Evolutionary conservation across 176 grass and related monocot species (phyloP), one percentile per base, ranked within the genome.

Genomic region (Hsuehochloa calcarea): DNA sequence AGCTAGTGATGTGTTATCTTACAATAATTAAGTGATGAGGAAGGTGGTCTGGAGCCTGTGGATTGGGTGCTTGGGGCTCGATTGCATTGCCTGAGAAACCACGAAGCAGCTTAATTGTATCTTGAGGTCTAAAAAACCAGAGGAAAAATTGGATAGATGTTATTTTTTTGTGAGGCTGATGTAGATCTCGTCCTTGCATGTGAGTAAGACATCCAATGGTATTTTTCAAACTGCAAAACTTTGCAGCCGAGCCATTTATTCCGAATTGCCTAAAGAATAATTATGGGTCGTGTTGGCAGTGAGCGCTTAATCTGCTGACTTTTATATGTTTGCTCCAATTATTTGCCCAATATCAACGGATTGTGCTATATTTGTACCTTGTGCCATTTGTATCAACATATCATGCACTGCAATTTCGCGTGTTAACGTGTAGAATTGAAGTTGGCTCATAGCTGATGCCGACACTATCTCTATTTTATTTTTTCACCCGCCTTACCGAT

Each of bases 51-150:
- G 84, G 80, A 92, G 90, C 12, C 65, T 92, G 84, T 94, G 90
- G 84, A 82, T 83, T 83, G 92, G 90, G 43, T 94, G 92, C 81
- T 51, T 94, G 58, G 92, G 92, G 23, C 84, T 94, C 5, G 83
- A 92, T 22, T 94, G 92, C 85, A 49, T 94, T 45, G 89, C 77
- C 39, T 89, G 77, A 89, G 45, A 73, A 47, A 62, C 19, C 35
- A 69, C 51, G 79, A 39, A 78, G 23, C 17, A 12, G 22, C 37
- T 46, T 55, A 55, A 62, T 58, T 54, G 4, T 43, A 5, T 70
- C 7, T 50, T 68, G 25, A 31, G 34, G 23, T n/a, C n/a, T 20
- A 3, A 37, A 45, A 68, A 60, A 25, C 11, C 1, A 25, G 8
- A 11, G 22, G 22, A 23, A 59, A 60, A 23, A 25, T 22, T 8